Percentiles rank a stretch among this genome's conserved stretches.
Conservation (phyloP, 768 basidiomycete species). For the Exidia glandulosa region DNA sequence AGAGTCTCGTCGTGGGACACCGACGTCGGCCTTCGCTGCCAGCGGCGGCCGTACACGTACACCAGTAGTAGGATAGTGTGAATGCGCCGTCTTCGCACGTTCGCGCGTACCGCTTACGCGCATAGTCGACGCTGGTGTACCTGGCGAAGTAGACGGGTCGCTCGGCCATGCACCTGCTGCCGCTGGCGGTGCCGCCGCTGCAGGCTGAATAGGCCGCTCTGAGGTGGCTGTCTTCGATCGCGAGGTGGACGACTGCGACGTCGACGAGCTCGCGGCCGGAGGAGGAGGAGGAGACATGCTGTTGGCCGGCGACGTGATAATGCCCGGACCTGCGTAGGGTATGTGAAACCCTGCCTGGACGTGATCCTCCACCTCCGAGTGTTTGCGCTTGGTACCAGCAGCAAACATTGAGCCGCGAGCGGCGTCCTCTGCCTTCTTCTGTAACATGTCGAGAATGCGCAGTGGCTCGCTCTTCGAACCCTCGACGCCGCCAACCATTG, state of each 20-base stretch:
- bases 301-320: conserved; percentile 14
- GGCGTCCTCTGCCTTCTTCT: conserved; percentile 27
- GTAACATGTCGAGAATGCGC: conserved; percentile 28
- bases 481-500: conserved; percentile 23
- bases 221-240: not conserved
- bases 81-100: not conserved
- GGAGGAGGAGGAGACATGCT: not conserved
- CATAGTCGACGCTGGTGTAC: not conserved
- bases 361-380: conserved; percentile 23
- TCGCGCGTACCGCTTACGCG: not conserved
- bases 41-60: not conserved
- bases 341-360: conserved; percentile 25
- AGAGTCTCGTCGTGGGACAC: not conserved
- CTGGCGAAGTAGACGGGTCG: not conserved
- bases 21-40: not conserved
- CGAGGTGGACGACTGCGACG: not conserved
- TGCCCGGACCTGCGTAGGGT: conserved; percentile 31
- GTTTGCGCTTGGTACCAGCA: conserved; percentile 34
- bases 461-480: conserved; percentile 27
- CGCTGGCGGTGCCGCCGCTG: not conserved
- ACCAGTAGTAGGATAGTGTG: conserved; percentile 5
- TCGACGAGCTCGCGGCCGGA: not conserved
- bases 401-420: conserved; percentile 1
- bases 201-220: not conserved
- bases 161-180: too few species aligned